These are phyloP conservation scores for Fraxinus sp. DNA, from an alignment of 305 asterid species.

Conservation along the genomic window DNA sequence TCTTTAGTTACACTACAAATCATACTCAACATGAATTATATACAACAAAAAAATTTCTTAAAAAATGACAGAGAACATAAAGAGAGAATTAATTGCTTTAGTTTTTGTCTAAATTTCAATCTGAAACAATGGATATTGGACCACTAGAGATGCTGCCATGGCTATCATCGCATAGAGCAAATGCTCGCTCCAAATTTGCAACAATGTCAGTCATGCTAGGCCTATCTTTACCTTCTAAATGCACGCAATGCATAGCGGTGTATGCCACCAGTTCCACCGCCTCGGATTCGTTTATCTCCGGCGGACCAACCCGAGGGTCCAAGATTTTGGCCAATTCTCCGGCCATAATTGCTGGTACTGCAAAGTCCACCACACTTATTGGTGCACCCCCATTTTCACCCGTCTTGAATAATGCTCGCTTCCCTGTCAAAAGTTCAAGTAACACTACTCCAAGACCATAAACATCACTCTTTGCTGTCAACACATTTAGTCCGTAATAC, in stretches of 20 bases:
- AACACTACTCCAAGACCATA: slow-evolving; percentile 84
- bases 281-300: slow-evolving; percentile 61
- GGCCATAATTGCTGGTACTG: slow-evolving; percentile 64
- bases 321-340: slow-evolving; percentile 58
- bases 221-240: slow-evolving; percentile 85
- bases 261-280: slow-evolving; percentile 86
- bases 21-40: slow-evolving; percentile 22
- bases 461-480: slow-evolving; percentile 85
- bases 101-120: slow-evolving; percentile 33
- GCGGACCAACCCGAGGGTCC: slow-evolving; percentile 60
- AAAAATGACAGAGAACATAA: neutral
- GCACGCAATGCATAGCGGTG: slow-evolving; percentile 88
- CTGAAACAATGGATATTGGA: slow-evolving; percentile 63
- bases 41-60: neutral
- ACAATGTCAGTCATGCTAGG: slow-evolving; percentile 78
- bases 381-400: slow-evolving; percentile 50
- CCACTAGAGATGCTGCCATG: slow-evolving; percentile 79
- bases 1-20: slow-evolving; percentile 24
- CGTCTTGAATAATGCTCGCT: slow-evolving; percentile 64
- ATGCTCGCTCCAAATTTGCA: slow-evolving; percentile 79
- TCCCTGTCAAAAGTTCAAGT: slow-evolving; percentile 78
- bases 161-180: slow-evolving; percentile 66
- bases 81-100: slow-evolving; percentile 10
- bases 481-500: slow-evolving; percentile 66
- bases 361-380: slow-evolving; percentile 61